Conservation (phyloP, 805 yeast species). For the Cyberlindnera euphorbiae region DNA sequence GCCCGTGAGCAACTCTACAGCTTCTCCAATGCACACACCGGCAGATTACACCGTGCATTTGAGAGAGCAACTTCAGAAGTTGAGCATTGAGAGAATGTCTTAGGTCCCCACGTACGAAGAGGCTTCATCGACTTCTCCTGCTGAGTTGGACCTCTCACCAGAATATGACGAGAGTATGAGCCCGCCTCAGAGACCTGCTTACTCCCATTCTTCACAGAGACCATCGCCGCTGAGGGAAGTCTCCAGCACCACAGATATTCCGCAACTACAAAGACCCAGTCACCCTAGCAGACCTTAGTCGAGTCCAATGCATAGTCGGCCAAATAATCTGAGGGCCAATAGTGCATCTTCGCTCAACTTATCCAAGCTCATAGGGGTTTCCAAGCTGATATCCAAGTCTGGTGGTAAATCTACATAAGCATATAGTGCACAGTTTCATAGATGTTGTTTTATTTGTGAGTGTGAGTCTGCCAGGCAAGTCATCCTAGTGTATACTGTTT, state of each 20-base stretch:
- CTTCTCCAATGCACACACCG: constrained; percentile 8
- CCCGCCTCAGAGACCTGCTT: no score
- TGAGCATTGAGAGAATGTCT: constrained; percentile 39
- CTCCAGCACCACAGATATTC: constrained; percentile 3
- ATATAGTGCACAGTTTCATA: no score
- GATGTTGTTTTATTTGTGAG: no score
- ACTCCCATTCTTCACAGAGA: not conserved
- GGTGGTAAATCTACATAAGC: no score
- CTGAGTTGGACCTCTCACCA: constrained; percentile 46
- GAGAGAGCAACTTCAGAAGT: constrained; percentile 8
- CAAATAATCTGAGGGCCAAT: not conserved
- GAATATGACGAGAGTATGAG: constrained; percentile 36
- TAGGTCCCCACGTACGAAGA: constrained; percentile 74
- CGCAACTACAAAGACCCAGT: not conserved
- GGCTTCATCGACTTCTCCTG: constrained; percentile 47
- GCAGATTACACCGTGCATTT: constrained; percentile 4
- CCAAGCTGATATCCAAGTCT: constrained; percentile 3
- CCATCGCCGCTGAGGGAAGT: constrained; percentile 3
- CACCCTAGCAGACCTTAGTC: not conserved
- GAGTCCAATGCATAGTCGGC: no score
- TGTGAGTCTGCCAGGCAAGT: no score
- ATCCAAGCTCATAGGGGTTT: constrained; percentile 5
- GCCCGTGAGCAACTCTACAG: not conserved
- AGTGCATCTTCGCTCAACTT: constrained; percentile 2
- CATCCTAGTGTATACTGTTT: constrained; percentile 39